Percentiles rank a stretch among this genome's conserved stretches.
Evolutionary conservation across 2,329 filamentous ascomycete genomes (phyloP).

Genomic region (Blastomyces emzantsi): DNA sequence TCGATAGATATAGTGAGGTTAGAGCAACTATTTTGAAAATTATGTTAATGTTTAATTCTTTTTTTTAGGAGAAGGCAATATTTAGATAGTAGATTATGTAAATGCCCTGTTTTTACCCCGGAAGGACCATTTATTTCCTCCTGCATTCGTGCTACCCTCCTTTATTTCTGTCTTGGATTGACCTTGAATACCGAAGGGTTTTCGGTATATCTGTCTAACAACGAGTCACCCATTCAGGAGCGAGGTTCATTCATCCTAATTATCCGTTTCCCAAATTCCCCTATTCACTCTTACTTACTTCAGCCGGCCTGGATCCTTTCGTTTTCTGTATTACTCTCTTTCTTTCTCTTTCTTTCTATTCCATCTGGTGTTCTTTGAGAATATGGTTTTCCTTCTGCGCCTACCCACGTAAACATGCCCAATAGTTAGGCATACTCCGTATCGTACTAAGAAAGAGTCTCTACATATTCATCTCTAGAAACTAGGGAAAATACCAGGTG

Average conservation of each 20-base stretch:
- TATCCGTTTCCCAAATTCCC: neutral
- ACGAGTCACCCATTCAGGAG: neutral
- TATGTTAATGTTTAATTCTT: neutral
- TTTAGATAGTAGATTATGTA: neutral
- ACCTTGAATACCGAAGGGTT: neutral
- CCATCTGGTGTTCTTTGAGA: neutral
- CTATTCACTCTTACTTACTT: constrained; percentile 14
- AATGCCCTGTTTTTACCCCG: neutral
- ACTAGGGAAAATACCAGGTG: neutral
- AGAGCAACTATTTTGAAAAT: constrained; percentile 8
- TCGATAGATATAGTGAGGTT: constrained; percentile 6
- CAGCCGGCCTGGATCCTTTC: neutral
- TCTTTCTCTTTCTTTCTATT: neutral
- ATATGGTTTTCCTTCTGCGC: neutral
- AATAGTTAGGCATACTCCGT: neutral
- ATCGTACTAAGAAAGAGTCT: neutral
- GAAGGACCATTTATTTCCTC: neutral
- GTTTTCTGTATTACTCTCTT: neutral
- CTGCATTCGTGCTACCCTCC: neutral
- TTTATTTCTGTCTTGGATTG: neutral
- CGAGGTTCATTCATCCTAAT: neutral
- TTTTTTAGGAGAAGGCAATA: neutral
- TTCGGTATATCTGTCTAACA: neutral
- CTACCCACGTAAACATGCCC: neutral
- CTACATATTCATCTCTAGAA: neutral